Evolutionary conservation across 2,329 filamentous ascomycete genomes (phyloP).

Genomic region (Huntiella savannae): DNA sequence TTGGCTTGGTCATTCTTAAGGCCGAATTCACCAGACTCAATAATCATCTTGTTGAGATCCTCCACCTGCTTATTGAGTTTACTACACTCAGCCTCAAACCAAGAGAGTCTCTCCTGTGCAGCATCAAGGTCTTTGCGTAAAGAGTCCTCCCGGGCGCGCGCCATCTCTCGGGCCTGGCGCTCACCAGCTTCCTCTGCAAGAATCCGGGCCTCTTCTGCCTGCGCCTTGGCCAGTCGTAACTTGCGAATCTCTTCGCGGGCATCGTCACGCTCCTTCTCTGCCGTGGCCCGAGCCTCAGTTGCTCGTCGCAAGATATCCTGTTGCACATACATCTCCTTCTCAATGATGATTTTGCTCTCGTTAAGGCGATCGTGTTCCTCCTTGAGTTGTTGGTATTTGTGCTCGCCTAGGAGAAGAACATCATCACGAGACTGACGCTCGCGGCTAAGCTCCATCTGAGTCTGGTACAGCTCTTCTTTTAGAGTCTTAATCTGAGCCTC

Average conservation of each 20-base stretch:
- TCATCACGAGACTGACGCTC: constrained; percentile 90
- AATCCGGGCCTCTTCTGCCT: constrained; percentile 68
- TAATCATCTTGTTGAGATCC: constrained; percentile 67
- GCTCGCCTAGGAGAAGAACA: constrained; percentile 74
- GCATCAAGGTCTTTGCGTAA: constrained; percentile 64
- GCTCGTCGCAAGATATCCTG: constrained; percentile 78
- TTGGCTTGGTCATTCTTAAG: constrained; percentile 86
- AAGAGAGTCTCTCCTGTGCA: constrained; percentile 55
- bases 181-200: constrained; percentile 69
- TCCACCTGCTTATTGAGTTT: constrained; percentile 66
- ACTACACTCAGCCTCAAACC: constrained; percentile 61
- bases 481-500: constrained; percentile 76
- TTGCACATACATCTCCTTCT: constrained; percentile 92
- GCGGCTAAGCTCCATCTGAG: constrained; percentile 73
- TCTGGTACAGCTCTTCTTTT: constrained; percentile 66
- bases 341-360: constrained; percentile 88
- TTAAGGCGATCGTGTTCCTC: constrained; percentile 75
- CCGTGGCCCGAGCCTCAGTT: constrained; percentile 58
- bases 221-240: constrained; percentile 64
- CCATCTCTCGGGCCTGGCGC: constrained; percentile 55
- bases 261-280: constrained; percentile 77
- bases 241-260: constrained; percentile 69
- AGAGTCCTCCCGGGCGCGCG: constrained; percentile 60
- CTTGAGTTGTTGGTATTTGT: constrained; percentile 65
- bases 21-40: constrained; percentile 76